These are phyloP conservation scores for Serendipita sp. DNA, from an alignment of 768 basidiomycete genomes.

Conservation along the genomic window DNA sequence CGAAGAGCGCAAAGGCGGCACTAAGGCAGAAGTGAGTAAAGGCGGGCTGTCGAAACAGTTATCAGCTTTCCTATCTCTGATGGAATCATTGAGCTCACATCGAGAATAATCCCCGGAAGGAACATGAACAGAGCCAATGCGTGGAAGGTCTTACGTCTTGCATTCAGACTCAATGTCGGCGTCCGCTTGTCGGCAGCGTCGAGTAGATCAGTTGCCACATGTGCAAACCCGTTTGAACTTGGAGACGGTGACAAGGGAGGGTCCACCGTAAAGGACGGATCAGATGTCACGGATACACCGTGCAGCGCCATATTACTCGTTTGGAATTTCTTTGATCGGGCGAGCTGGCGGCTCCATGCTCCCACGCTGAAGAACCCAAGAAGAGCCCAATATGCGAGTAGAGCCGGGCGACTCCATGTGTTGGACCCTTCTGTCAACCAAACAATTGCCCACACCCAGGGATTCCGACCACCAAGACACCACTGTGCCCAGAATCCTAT, in stretches of 20 bases:
- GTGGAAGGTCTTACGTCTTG: conserved; percentile 92
- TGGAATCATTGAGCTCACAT: conserved; percentile 39
- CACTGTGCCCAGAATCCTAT: conserved; percentile 89
- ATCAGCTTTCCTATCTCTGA: too few species aligned
- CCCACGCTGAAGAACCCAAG: conserved; percentile 74
- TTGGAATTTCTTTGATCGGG: conserved; percentile 49
- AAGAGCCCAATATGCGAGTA: conserved; percentile 74
- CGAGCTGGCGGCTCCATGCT: conserved; percentile 86
- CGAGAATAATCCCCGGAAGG: conserved; percentile 78
- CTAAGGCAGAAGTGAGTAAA: conserved; percentile 93
- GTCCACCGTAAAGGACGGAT: not conserved
- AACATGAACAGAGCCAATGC: conserved; percentile 93
- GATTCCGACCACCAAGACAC: conserved; percentile 62
- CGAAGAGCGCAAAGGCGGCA: conserved; percentile 86
- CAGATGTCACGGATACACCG: not conserved
- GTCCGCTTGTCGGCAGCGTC: conserved; percentile 84
- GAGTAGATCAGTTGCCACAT: conserved; percentile 36
- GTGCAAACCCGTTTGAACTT: conserved; percentile 10
- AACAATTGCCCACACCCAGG: conserved; percentile 71
- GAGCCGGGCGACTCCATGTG: conserved; percentile 60
- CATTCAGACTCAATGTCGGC: conserved; percentile 79
- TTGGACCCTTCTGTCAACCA: conserved; percentile 62
- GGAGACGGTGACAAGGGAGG: not conserved
- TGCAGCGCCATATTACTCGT: not conserved
- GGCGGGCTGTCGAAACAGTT: conserved; percentile 46